A percentile compares a stretch with the other conserved stretches of the same genome.
Conservation (phyloP, 805 yeast genomes). For the Monosporozyma servazzii region DNA sequence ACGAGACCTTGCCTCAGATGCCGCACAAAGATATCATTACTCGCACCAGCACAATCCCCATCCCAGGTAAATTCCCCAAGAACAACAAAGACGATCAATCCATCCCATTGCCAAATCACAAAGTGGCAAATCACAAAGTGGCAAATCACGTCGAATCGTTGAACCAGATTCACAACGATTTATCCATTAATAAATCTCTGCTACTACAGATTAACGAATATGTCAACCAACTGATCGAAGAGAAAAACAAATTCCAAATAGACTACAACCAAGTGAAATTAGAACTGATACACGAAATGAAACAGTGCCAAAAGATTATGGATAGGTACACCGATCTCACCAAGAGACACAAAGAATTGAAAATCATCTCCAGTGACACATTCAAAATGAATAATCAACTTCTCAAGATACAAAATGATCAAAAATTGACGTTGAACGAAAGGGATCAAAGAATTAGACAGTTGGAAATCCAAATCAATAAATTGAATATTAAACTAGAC, state of each 20-base stretch:
- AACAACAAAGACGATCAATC: background rate
- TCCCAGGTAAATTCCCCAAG: conserved; percentile 28
- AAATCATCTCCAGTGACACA: conserved; percentile 4
- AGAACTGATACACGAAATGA: conserved; percentile 29
- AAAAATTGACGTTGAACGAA: conserved; percentile 14
- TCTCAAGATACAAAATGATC: conserved; percentile 20
- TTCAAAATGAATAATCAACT: conserved; percentile 10
- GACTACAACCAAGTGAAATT: conserved; percentile 22
- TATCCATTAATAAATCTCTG: conserved; percentile 19
- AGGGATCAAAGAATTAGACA: conserved; percentile 25
- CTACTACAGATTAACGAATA: conserved; percentile 10
- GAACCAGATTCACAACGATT: conserved; percentile 13
- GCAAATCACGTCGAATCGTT: background rate
- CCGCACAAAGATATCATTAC: background rate
- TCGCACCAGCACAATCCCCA: background rate
- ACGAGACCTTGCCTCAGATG: background rate
- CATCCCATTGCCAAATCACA: no score
- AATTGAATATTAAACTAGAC: background rate
- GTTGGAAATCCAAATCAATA: background rate
- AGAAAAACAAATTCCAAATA: conserved; percentile 6
- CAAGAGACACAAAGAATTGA: conserved; percentile 26
- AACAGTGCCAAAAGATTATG: conserved; percentile 28
- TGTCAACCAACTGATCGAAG: conserved; percentile 1
- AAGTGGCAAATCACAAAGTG: background rate
- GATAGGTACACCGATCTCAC: conserved; percentile 30